Evolutionary conservation across 768 basidiomycete species (phyloP).

Genomic region (Leucocoprinus sp.): DNA sequence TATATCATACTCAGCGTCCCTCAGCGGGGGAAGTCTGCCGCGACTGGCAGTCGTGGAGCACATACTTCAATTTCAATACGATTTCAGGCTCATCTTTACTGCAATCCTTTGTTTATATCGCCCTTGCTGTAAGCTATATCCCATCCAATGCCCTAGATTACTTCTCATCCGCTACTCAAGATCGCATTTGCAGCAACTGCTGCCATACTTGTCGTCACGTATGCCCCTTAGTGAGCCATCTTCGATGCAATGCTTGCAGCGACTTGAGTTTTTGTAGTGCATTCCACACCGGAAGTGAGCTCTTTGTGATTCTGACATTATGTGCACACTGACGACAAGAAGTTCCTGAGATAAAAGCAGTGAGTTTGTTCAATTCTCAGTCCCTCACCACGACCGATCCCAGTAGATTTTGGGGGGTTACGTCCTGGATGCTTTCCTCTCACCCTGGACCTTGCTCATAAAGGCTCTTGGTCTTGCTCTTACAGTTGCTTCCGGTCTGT

Average conservation of each 20-base stretch:
- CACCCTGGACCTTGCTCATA: constrained; percentile 78
- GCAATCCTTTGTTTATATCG: constrained; percentile 57
- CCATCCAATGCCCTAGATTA: neutral
- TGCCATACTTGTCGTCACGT: constrained; percentile 52
- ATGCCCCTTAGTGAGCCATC: constrained; percentile 59
- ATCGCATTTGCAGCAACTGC: constrained; percentile 56
- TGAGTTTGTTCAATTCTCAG: constrained; percentile 22
- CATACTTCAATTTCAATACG: constrained; percentile 42
- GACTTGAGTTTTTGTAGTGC: constrained; percentile 33
- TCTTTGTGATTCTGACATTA: neutral
- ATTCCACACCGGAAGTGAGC: constrained; percentile 75
- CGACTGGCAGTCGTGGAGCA: constrained; percentile 65
- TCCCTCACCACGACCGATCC: neutral
- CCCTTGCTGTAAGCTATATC: constrained; percentile 44
- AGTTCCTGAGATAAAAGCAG: constrained; percentile 80
- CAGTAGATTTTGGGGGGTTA: constrained; percentile 71
- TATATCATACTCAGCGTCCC: constrained; percentile 1
- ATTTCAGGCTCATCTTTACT: constrained; percentile 55
- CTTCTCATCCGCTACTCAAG: constrained; percentile 23
- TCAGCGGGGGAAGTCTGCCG: constrained; percentile 59
- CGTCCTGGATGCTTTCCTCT: constrained; percentile 81
- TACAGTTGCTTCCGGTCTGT: constrained; percentile 78
- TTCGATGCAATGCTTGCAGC: neutral
- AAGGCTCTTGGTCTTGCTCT: constrained; percentile 80
- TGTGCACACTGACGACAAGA: neutral